phyloP scores from a whole-genome alignment of 2,329 filamentous ascomycete species.

The Fusarium sp. region DNA sequence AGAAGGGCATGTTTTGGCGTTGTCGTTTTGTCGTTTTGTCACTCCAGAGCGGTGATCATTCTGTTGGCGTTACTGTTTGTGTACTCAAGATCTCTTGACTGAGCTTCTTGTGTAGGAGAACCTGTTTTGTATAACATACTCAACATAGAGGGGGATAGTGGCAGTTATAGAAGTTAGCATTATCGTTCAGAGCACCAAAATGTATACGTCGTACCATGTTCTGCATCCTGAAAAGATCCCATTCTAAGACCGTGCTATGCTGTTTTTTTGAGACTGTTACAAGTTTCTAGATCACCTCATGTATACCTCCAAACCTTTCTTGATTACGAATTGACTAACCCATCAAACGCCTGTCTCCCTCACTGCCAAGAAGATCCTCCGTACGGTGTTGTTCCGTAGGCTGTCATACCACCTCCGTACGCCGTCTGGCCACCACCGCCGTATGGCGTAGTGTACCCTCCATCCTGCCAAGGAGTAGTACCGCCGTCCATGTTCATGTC shows the following conservation, averaged over 20 bases:
- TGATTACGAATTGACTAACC: constrained; percentile 39
- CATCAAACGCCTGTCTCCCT: constrained; percentile 43
- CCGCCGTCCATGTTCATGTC: constrained; percentile 71
- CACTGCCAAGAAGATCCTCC: constrained; percentile 65
- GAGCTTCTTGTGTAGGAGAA: constrained; percentile 15
- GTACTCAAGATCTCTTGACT: constrained; percentile 15
- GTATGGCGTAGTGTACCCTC: constrained; percentile 76
- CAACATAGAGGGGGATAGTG: constrained; percentile 10
- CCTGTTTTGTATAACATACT: constrained; percentile 32
- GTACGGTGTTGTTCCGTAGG: constrained; percentile 71
- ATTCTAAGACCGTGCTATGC: constrained; percentile 48
- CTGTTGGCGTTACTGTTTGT: constrained; percentile 41
- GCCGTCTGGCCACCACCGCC: constrained; percentile 73
- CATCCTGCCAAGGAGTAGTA: constrained; percentile 68
- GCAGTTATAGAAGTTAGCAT: constrained; percentile 6
- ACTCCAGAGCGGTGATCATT: constrained; percentile 33
- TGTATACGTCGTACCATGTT: not conserved
- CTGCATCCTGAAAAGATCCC: constrained; percentile 31
- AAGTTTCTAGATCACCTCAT: constrained; percentile 31
- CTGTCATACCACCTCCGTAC: constrained; percentile 74
- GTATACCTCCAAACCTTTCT: constrained; percentile 34
- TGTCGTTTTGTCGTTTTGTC: constrained; percentile 36
- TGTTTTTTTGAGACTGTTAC: constrained; percentile 41
- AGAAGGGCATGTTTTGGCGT: constrained; percentile 41
- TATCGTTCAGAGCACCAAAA: constrained; percentile 2